Evolutionary conservation across 1,284 basidiomycete genomes (phyloP), one percentile per base, ranked within the genome.

Genomic region (Volvariella volvacea): DNA sequence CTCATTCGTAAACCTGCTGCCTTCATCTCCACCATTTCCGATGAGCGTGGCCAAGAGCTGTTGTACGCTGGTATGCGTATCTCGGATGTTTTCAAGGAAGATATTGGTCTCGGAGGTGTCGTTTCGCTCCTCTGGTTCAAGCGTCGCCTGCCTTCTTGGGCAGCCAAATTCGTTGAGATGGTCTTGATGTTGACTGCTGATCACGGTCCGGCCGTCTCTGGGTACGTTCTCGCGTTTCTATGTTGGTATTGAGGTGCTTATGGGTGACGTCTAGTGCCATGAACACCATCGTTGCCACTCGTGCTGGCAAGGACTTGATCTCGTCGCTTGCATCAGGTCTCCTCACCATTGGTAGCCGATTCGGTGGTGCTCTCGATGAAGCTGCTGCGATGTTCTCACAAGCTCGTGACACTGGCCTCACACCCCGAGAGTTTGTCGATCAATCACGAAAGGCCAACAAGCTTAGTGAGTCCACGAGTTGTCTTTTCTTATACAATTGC

Each of bases 61-160:
- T 74, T 99, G 61, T 99, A 99, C 71, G 92, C 94, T 48, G 96
- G 96, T 57, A 98, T 99, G 92, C 88, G 90, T 58, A 99, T 99
- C 67, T 92, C 94, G 28, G 92, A 98, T 58, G 95, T 99, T 49
- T 99, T 96, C 81, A 92, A 91, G 74, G 92, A 96, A 62, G 89
- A 97, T 53, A 91, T 97, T 51, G 95, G 96, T 54, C 78, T 99
- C 54, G 95, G 95, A 51, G 95, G 95, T 77, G 96, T 98, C 58
- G 89, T 99, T 60, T 85, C 83, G 50, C 74, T 99, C 58, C 75
- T 99, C 55, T 98, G 95, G 95, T 98, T 97, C 83, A 98, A 97
- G 78, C 81, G 93, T 57, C 86, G 91, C 54, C 67, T 93, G 47
- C 89, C 88, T 17, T 67, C 78, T 38, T 91, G 83, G 74, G 89